phyloP scores from a whole-genome alignment of 2,329 filamentous ascomycete genomes.

The Chrysosporium keratinophilum region DNA sequence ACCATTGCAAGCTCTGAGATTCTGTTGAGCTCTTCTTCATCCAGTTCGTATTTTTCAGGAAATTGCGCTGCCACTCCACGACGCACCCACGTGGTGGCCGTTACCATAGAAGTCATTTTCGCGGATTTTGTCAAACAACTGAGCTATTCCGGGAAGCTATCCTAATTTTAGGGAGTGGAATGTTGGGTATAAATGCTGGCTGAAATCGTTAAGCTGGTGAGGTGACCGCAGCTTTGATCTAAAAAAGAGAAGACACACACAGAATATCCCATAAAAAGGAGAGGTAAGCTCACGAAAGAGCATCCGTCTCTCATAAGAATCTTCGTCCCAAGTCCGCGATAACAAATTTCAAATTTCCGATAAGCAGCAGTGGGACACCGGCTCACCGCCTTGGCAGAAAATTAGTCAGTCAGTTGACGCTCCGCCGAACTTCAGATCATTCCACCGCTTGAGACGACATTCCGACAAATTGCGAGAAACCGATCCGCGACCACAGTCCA shows the following conservation, averaged over 20 bases:
- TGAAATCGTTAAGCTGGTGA: neutral
- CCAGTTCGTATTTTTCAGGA: slow-evolving; percentile 62
- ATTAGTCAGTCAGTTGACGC: neutral
- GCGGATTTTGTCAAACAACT: neutral
- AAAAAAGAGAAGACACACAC: too few relatives aligned
- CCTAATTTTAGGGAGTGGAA: neutral
- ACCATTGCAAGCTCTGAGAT: slow-evolving; percentile 65
- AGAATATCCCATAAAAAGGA: neutral
- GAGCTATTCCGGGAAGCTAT: neutral
- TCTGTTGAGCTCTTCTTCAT: slow-evolving; percentile 64
- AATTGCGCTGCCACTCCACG: slow-evolving; percentile 67
- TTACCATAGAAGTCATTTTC: slow-evolving; percentile 55
- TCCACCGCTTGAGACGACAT: neutral
- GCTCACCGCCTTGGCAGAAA: slow-evolving; percentile 11
- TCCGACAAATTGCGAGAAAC: neutral
- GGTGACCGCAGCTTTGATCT: too few relatives aligned
- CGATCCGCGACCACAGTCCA: neutral
- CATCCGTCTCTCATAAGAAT: neutral
- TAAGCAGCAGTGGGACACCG: slow-evolving; percentile 7
- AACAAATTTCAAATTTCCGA: slow-evolving; percentile 12
- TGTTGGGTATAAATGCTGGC: neutral
- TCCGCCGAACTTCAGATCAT: neutral
- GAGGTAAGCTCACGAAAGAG: neutral
- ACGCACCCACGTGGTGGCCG: slow-evolving; percentile 64
- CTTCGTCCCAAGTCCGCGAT: neutral